Conservation (phyloP, 306 rosid species). For the Cucumis hystrix region DNA sequence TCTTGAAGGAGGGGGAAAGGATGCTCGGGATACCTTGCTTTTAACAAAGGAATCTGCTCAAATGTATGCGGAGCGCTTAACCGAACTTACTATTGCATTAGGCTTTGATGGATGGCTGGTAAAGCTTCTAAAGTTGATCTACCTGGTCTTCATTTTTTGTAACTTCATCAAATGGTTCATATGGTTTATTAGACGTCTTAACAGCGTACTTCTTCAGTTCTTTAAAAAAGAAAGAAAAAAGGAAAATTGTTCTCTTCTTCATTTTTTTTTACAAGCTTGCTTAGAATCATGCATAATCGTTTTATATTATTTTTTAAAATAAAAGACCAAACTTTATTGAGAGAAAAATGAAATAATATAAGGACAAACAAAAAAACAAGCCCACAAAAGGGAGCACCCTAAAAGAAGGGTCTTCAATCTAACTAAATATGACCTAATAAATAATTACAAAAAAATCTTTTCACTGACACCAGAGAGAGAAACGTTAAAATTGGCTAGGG, state of each 20-base stretch:
- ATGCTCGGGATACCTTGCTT: constrained; percentile 36
- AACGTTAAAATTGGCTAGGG: too few relatives aligned
- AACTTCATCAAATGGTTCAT: background rate
- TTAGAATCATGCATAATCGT: background rate
- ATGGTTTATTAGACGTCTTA: background rate
- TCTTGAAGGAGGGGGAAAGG: constrained; percentile 69
- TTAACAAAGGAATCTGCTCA: constrained; percentile 59
- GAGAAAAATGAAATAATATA: too few relatives aligned
- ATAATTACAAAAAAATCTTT: too few relatives aligned
- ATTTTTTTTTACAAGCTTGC: background rate
- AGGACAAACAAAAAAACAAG: too few relatives aligned
- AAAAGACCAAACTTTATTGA: too few relatives aligned
- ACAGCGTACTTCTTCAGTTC: background rate
- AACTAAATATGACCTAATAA: too few relatives aligned
- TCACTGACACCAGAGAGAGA: too few relatives aligned
- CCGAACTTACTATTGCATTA: constrained; percentile 63
- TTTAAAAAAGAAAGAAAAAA: background rate
- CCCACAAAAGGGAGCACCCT: too few relatives aligned
- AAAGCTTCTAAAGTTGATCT: constrained; percentile 1
- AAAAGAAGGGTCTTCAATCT: too few relatives aligned
- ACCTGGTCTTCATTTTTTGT: background rate
- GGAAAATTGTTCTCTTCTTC: background rate
- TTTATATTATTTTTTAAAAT: too few relatives aligned
- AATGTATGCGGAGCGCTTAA: constrained; percentile 66
- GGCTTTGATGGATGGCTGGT: constrained; percentile 99